Percentiles rank a stretch among this genome's conserved stretches.
These are phyloP conservation scores for Lojkania enalia DNA, from an alignment of 2,329 filamentous ascomycete genomes.

Conservation along the genomic window DNA sequence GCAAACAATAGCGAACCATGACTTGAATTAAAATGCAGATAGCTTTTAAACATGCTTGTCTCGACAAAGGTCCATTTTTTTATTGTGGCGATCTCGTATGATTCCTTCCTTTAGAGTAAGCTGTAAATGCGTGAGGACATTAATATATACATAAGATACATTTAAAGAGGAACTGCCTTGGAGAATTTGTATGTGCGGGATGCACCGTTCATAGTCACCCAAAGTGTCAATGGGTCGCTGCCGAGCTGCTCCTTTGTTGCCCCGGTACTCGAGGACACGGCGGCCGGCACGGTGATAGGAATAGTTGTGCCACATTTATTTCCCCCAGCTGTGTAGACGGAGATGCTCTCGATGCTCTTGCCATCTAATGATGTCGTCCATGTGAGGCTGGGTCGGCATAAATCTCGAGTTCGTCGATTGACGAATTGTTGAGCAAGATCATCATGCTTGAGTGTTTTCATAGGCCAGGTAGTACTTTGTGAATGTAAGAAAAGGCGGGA, in stretches of 20 bases:
- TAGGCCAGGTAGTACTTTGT: constrained; percentile 51
- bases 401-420: constrained; percentile 58
- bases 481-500: not conserved
- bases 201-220: constrained; percentile 44
- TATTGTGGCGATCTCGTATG: too few relatives aligned
- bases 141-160: constrained; percentile 2
- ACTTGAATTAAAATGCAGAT: too few relatives aligned
- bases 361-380: constrained; percentile 51
- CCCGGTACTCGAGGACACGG: constrained; percentile 49
- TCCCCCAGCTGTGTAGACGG: constrained; percentile 50
- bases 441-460: constrained; percentile 60
- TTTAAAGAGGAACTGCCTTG: constrained; percentile 29
- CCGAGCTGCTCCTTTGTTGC: constrained; percentile 58
- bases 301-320: constrained; percentile 58
- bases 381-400: constrained; percentile 54
- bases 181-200: constrained; percentile 41
- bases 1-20: too few relatives aligned
- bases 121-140: too few relatives aligned
- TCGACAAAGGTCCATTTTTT: too few relatives aligned
- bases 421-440: constrained; percentile 57
- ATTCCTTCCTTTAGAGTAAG: too few relatives aligned
- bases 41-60: too few relatives aligned
- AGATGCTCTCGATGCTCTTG: constrained; percentile 55
- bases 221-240: constrained; percentile 46
- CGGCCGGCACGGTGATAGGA: constrained; percentile 58